Evolutionary conservation across 2,329 filamentous ascomycete genomes (phyloP).

Genomic region (Curvularia spicifera): DNA sequence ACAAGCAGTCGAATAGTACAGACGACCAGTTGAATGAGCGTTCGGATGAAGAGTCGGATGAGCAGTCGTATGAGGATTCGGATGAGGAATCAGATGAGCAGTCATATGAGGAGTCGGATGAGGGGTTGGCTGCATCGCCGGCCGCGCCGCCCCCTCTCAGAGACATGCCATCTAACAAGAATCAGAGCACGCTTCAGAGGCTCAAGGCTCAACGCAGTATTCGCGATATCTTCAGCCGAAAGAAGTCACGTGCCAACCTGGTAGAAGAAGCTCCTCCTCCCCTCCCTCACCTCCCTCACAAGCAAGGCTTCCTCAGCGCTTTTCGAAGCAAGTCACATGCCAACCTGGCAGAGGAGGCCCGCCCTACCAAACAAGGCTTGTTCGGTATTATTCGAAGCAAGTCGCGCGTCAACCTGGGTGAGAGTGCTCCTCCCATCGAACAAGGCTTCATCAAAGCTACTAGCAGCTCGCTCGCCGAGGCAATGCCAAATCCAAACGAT

Average conservation of each 20-base stretch:
- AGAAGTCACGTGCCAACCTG: constrained; percentile 9
- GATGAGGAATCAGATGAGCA: no score
- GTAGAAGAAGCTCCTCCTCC: background rate
- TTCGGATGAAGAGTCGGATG: no score
- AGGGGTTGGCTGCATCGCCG: background rate
- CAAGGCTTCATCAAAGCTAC: constrained; percentile 24
- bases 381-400: constrained; percentile 5
- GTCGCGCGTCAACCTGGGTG: constrained; percentile 9
- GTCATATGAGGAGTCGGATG: background rate
- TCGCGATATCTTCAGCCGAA: constrained; percentile 33
- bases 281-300: no score
- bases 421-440: constrained; percentile 15
- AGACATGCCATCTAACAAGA: background rate
- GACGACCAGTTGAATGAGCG: no score
- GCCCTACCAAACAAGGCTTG: no score
- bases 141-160: background rate
- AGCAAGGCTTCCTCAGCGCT: no score
- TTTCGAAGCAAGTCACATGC: no score
- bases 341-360: no score
- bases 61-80: no score
- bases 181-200: background rate
- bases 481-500: constrained; percentile 28
- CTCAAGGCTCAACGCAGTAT: constrained; percentile 35
- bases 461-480: constrained; percentile 27
- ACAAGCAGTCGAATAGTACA: background rate